A percentile compares a stretch with the other conserved stretches of the same genome.
Conservation (phyloP, 257 asterid genomes). For the Ehretia macrophylla region DNA sequence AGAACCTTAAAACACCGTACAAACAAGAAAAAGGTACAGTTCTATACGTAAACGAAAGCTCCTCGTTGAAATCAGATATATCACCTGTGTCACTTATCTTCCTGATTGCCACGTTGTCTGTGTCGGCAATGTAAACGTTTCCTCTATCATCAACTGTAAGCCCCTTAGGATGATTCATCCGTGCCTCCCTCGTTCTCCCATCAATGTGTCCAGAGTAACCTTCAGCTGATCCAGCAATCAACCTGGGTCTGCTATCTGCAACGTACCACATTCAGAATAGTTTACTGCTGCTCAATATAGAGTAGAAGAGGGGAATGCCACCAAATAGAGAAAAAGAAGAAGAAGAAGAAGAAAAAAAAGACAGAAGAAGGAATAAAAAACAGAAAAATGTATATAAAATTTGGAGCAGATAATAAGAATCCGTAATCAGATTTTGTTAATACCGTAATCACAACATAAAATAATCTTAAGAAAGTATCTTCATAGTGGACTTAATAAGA, state of each 20-base stretch:
- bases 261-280: constrained; percentile 3
- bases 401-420: too few species aligned
- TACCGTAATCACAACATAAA: too few species aligned
- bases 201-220: constrained; percentile 83
- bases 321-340: background rate
- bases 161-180: constrained; percentile 94
- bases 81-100: constrained; percentile 86
- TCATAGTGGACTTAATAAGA: too few species aligned
- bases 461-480: too few species aligned
- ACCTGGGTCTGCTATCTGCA: constrained; percentile 79
- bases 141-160: constrained; percentile 87
- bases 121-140: constrained; percentile 79
- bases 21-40: background rate
- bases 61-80: constrained; percentile 1
- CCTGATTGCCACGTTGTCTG: constrained; percentile 88
- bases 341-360: too few species aligned
- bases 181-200: constrained; percentile 74
- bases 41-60: background rate
- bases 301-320: background rate
- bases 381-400: too few species aligned
- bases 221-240: constrained; percentile 83
- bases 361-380: too few species aligned
- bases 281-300: background rate
- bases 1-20: background rate
- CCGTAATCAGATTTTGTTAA: too few species aligned